phyloP scores from a whole-genome alignment of 2,329 filamentous ascomycete species.

The Orbilia blumenaviensis region DNA sequence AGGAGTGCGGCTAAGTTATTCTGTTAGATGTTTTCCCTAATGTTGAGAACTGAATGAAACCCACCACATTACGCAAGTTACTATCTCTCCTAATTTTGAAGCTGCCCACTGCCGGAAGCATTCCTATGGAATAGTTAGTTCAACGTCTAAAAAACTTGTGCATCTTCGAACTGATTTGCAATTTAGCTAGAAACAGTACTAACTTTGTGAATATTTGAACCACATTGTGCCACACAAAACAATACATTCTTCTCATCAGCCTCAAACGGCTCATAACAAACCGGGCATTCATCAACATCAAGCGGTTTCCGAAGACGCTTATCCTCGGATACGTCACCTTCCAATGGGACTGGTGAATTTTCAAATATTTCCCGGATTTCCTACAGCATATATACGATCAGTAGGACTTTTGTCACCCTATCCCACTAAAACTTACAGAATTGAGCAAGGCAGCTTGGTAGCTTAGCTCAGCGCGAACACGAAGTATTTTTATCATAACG shows the following conservation, averaged over 20 bases:
- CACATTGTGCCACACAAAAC: slow-evolving; percentile 57
- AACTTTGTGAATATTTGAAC: slow-evolving; percentile 57
- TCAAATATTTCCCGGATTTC: slow-evolving; percentile 71
- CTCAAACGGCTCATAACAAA: slow-evolving; percentile 67
- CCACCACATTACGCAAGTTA: slow-evolving; percentile 58
- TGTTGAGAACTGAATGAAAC: background rate
- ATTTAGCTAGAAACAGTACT: too few relatives aligned
- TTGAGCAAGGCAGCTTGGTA: slow-evolving; percentile 72
- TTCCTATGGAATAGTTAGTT: slow-evolving; percentile 6
- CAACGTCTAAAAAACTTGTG: background rate
- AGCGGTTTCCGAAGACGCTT: slow-evolving; percentile 63
- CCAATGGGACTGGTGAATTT: slow-evolving; percentile 64
- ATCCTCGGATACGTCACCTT: slow-evolving; percentile 54
- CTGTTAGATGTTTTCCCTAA: background rate
- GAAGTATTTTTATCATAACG: slow-evolving; percentile 70
- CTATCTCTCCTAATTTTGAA: slow-evolving; percentile 31
- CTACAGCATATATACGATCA: slow-evolving; percentile 15
- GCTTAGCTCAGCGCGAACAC: slow-evolving; percentile 67
- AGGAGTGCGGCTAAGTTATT: slow-evolving; percentile 17
- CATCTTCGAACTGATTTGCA: too few relatives aligned
- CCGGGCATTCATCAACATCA: slow-evolving; percentile 67
- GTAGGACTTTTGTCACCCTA: background rate
- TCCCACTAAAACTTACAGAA: slow-evolving; percentile 56
- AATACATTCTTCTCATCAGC: slow-evolving; percentile 55
- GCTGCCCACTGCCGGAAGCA: slow-evolving; percentile 57